Evolutionary conservation across 1,284 basidiomycete genomes (phyloP), one percentile per base, ranked within the genome.

Genomic region (Naganishia cerealis): DNA sequence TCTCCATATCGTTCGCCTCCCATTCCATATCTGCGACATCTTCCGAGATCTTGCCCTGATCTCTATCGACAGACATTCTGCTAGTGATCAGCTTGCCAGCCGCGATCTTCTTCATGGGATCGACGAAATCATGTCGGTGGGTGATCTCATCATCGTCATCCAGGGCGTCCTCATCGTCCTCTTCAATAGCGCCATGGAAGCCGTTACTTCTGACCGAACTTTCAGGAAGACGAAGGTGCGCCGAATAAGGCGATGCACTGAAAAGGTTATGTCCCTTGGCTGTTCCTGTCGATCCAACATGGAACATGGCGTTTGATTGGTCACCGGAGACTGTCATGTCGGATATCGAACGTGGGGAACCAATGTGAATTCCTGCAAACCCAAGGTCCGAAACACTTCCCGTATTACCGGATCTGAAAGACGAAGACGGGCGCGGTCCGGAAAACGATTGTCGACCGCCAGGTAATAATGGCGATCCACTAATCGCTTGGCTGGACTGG

Each of bases 1-100:
- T 65, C 69, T 70, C 69, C 69, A 70, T 70, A 24, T 70, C 69
- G 36, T 66, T 57, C 29, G 69, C 66, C 40, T 59, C 63, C 59
- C 59, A 69, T 33, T 70, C 69, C 61, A 67, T 67, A 43, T 61
- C 66, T 12, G 52, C 69, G 26, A 57, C 66, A 43, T 70, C 65
- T 33, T 54, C 29, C 38, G 50, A 24, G 2, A 36, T 38, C 42
- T 48, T 67, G 36, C 50, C 55, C 18, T 24, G 50, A 26, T 39
- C 54, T 40, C 50, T 18, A 18, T 40, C 68, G 52, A 59, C 50
- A 15, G 58, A 50, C 42, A 57, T 39, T 18, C 42, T 53, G 12
- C 46, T 65, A 16, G 43, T 26, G 24, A 21, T 50, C 2, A 48
- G 21, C 10, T 53, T 29, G 24, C 21, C 56, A 9, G 50, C 18